Evolutionary conservation across 768 basidiomycete species (phyloP).

Genomic region (Suillus paluster): DNA sequence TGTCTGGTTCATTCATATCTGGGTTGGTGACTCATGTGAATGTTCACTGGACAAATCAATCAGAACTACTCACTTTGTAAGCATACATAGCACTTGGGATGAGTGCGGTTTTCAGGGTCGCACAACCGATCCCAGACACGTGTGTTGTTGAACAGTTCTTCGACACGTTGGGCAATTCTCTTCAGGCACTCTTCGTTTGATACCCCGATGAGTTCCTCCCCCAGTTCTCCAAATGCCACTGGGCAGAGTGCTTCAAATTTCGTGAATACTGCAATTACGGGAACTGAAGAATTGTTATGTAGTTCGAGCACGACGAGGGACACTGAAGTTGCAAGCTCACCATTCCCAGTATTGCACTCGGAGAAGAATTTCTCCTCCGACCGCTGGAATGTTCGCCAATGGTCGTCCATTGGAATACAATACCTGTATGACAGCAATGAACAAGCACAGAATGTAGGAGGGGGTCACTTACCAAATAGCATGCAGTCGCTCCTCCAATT

Average conservation of each 20-base stretch:
- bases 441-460: not conserved
- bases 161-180: too few relatives aligned
- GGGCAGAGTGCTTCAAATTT: not conserved
- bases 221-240: too few relatives aligned
- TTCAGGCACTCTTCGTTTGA: too few relatives aligned
- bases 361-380: not conserved
- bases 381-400: not conserved
- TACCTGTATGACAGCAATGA: not conserved
- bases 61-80: too few relatives aligned
- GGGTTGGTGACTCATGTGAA: too few relatives aligned
- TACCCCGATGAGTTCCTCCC: too few relatives aligned
- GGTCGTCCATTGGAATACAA: not conserved
- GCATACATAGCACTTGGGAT: too few relatives aligned
- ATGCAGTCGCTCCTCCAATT: conserved; percentile 5
- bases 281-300: not conserved
- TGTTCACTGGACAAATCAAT: too few relatives aligned
- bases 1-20: too few relatives aligned
- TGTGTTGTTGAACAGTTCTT: too few relatives aligned
- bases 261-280: not conserved
- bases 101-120: too few relatives aligned
- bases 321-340: not conserved
- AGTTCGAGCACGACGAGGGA: not conserved
- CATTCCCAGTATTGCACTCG: not conserved
- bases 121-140: too few relatives aligned
- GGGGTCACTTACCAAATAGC: conserved; percentile 7